phyloP scores from a whole-genome alignment of 2,329 filamentous ascomycete species.

The Penicillium olsonii region DNA sequence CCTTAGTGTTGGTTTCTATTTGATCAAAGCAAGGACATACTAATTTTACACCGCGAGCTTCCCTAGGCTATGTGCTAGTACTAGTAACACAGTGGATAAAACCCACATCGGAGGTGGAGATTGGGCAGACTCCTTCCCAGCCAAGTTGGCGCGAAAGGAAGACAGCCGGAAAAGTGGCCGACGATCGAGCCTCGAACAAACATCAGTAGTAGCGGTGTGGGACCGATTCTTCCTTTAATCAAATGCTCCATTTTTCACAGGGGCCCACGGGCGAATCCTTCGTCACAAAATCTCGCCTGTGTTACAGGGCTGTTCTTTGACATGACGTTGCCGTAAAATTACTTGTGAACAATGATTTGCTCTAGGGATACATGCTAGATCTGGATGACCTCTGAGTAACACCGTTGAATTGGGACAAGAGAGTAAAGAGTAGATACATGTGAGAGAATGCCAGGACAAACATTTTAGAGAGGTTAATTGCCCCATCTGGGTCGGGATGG shows the following conservation, averaged over 20 bases:
- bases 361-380: too few relatives aligned
- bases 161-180: background rate
- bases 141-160: background rate
- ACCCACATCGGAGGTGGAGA: background rate
- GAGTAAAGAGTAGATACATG: constrained; percentile 25
- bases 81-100: background rate
- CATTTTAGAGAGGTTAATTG: constrained; percentile 2
- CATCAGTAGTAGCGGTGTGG: background rate
- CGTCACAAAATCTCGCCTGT: too few relatives aligned
- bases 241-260: background rate
- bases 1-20: too few relatives aligned
- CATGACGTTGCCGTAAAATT: too few relatives aligned
- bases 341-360: too few relatives aligned
- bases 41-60: too few relatives aligned
- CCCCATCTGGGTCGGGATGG: constrained; percentile 6
- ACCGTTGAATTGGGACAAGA: constrained; percentile 7
- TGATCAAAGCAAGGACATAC: too few relatives aligned
- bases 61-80: too few relatives aligned
- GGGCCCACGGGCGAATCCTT: background rate
- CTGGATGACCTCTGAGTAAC: constrained; percentile 1
- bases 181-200: background rate
- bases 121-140: background rate
- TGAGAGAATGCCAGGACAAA: constrained; percentile 12
- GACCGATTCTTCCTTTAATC: background rate
- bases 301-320: too few relatives aligned